These are phyloP conservation scores for Metschnikowia borealis DNA, from an alignment of 805 yeast species.

Conservation along the genomic window DNA sequence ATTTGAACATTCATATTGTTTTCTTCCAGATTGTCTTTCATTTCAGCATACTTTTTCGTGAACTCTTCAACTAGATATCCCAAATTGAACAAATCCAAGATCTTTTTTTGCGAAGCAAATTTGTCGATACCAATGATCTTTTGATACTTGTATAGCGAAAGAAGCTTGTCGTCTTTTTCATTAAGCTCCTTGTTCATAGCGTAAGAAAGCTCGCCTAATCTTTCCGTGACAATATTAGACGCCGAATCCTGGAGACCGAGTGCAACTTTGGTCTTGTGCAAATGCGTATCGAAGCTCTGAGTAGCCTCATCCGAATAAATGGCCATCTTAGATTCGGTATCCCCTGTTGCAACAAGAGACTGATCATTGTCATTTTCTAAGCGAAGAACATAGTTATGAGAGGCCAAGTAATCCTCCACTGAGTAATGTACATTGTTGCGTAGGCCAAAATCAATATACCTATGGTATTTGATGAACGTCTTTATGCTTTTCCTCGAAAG, in stretches of 20 bases:
- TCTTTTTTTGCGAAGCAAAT: slow-evolving; percentile 26
- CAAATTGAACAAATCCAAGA: slow-evolving; percentile 28
- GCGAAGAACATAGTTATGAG: slow-evolving; percentile 25
- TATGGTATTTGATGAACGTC: slow-evolving; percentile 24
- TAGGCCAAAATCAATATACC: slow-evolving; percentile 22
- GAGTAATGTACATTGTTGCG: slow-evolving; percentile 25
- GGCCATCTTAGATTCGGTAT: slow-evolving; percentile 5
- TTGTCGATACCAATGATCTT: slow-evolving; percentile 23
- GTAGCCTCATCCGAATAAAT: slow-evolving; percentile 11
- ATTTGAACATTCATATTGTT: slow-evolving; percentile 5
- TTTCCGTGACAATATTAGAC: slow-evolving; percentile 34
- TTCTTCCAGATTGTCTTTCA: slow-evolving; percentile 11
- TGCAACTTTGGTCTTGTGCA: slow-evolving; percentile 34
- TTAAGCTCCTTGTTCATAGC: slow-evolving; percentile 36
- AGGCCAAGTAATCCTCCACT: slow-evolving; percentile 27
- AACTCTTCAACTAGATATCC: slow-evolving; percentile 30
- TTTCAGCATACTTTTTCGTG: slow-evolving; percentile 15
- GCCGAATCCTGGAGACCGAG: slow-evolving; percentile 31
- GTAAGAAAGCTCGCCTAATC: slow-evolving; percentile 35
- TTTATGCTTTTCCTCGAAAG: slow-evolving; percentile 23
- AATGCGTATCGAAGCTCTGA: slow-evolving; percentile 35
- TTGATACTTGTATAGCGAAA: slow-evolving; percentile 24
- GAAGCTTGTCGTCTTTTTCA: slow-evolving; percentile 32
- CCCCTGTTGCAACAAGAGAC: slow-evolving; percentile 6
- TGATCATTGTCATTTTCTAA: slow-evolving; percentile 15